Conservation (phyloP, 805 yeast species). For the Priceomyces medius region DNA sequence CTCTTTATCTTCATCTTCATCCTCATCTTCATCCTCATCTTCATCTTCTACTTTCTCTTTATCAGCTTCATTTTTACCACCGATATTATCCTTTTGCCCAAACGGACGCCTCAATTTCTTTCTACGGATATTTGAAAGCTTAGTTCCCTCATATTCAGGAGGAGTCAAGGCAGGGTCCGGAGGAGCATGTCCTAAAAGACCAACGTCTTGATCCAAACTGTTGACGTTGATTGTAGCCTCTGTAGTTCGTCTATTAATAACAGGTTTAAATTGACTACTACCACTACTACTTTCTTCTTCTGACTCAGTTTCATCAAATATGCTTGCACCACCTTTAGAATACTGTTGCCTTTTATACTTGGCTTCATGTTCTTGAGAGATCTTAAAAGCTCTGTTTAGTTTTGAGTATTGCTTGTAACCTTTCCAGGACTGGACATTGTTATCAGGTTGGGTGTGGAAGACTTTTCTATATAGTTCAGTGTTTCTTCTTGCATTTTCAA, state of each 20-base stretch:
- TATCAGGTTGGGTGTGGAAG: constrained; percentile 95
- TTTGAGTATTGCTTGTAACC: constrained; percentile 75
- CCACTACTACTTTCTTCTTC: constrained; percentile 12
- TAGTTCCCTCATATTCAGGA: background rate
- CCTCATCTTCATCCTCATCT: constrained; percentile 5
- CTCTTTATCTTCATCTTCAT: background rate
- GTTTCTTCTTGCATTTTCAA: constrained; percentile 76
- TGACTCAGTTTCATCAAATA: constrained; percentile 13
- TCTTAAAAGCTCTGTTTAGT: constrained; percentile 55
- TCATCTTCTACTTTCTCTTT: background rate
- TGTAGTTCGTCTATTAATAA: constrained; percentile 9
- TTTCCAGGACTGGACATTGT: constrained; percentile 83
- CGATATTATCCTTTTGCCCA: constrained; percentile 3
- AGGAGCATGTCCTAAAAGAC: constrained; percentile 37
- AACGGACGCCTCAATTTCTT: constrained; percentile 4
- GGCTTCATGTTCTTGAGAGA: constrained; percentile 38
- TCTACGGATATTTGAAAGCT: constrained; percentile 10
- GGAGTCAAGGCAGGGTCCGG: constrained; percentile 11
- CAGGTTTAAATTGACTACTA: constrained; percentile 7
- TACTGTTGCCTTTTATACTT: constrained; percentile 21
- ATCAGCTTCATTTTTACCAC: constrained; percentile 5
- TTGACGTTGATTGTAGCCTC: constrained; percentile 27
- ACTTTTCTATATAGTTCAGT: constrained; percentile 78
- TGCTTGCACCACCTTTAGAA: constrained; percentile 13
- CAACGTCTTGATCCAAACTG: constrained; percentile 29